Base-by-base conservation (phyloP, 345 rosid genomes). In the Melaleuca quinquenervia region DNA sequence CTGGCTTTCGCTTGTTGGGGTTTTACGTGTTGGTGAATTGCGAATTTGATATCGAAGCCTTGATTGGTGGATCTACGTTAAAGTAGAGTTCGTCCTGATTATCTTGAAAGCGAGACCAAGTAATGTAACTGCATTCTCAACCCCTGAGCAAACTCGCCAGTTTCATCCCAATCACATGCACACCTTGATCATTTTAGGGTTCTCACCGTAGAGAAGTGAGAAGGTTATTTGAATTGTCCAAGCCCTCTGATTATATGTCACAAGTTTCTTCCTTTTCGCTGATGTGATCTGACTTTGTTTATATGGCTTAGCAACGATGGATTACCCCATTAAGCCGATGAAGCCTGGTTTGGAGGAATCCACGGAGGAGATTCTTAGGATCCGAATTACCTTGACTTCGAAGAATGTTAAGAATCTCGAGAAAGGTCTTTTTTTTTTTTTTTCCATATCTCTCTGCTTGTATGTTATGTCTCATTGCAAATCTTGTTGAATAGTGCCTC, bases 391-490 rank as follows among this genome's bases (percentile, higher is more conserved):
- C 53, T 52, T 83, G 3, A 62, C 88, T 41, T 86, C 88, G 1
- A 83, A 86, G 85, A 86, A 86, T 52, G 88, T 86, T 32, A 86
- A 86, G 52, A 86, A 86, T 83, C 88, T 86, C 5, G 83, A 86
- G 83, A 86, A 86, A 83, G 88, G 85, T 83, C 10, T 22, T 12
- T 21, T 15, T 52, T n/a, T 18, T n/a, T n/a, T n/a, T 41, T 16
- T 54, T 22, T 45, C 45, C 45, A 60, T 27, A 26, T 24, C 76
- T 26, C 41, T 6, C 76, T 64, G 41, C 10, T 21, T 64, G 3
- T 82, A 9, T 50, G 20, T 26, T 6, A 14, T 20, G 21, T 82
- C 49, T 82, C 54, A 7, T 26, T 21, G 2, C 44, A n/a, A 41
- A 82, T 44, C 54, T 50, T 82, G 54, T 70, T 32, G 78, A 70